phyloP scores from a whole-genome alignment of 352 stramenopile genomes.

The Pythium myriotylum region DNA sequence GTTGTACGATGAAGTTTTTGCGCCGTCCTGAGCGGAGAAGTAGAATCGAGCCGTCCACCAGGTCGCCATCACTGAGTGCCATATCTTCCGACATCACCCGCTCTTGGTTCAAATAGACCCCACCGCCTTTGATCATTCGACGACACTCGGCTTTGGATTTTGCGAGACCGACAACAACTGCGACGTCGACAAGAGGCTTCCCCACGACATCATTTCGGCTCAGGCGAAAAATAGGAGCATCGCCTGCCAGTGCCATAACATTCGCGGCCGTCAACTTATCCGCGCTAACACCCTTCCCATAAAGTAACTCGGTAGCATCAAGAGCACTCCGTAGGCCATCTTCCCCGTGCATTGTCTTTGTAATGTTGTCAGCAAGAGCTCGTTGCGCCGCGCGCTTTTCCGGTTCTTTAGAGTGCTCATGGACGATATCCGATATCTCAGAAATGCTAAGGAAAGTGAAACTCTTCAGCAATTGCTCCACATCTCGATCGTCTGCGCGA shows the following conservation, averaged over 20 bases:
- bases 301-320: conserved; percentile 65
- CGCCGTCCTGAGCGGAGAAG: conserved; percentile 72
- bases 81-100: conserved; percentile 57
- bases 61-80: conserved; percentile 37
- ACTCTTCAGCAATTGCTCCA: conserved; percentile 96
- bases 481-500: conserved; percentile 88
- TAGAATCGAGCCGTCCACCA: conserved; percentile 69
- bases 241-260: conserved; percentile 67
- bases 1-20: conserved; percentile 82
- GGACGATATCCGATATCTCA: conserved; percentile 90
- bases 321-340: conserved; percentile 74
- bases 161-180: conserved; percentile 83
- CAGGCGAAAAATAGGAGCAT: conserved; percentile 53
- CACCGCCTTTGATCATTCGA: conserved; percentile 95
- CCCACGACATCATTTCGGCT: conserved; percentile 60
- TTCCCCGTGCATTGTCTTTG: conserved; percentile 92
- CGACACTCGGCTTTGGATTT: conserved; percentile 96
- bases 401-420: conserved; percentile 72
- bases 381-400: conserved; percentile 80
- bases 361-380: conserved; percentile 82
- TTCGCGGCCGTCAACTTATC: conserved; percentile 64
- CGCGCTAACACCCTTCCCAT: conserved; percentile 48
- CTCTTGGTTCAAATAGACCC: conserved; percentile 93
- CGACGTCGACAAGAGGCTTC: conserved; percentile 90
- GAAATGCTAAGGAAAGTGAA: conserved; percentile 97